These are phyloP conservation scores for Yamadazyma atlantica DNA, from an alignment of 1,139 yeast genomes.

Conservation along the genomic window DNA sequence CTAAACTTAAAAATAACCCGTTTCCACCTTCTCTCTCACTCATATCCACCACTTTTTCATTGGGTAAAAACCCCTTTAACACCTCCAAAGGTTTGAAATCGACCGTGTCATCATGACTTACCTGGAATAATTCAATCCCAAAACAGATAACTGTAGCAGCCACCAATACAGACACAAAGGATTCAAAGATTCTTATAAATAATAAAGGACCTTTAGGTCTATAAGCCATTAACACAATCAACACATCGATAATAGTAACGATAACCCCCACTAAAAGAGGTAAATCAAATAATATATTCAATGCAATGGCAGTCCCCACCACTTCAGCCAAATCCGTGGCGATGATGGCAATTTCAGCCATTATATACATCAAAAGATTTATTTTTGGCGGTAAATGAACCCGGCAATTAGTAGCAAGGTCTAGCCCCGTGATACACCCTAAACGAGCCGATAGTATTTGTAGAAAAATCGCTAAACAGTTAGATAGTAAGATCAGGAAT, in stretches of 20 bases:
- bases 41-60: conserved; percentile 58
- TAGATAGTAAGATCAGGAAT: conserved; percentile 78
- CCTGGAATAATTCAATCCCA: conserved; percentile 71
- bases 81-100: conserved; percentile 57
- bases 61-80: conserved; percentile 76
- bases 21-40: conserved; percentile 59
- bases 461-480: conserved; percentile 81
- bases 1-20: conserved; percentile 84
- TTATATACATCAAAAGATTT: conserved; percentile 61
- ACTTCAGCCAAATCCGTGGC: conserved; percentile 95
- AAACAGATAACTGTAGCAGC: conserved; percentile 84
- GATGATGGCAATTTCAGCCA: conserved; percentile 86
- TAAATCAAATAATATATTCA: conserved; percentile 73
- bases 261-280: conserved; percentile 81
- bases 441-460: conserved; percentile 83
- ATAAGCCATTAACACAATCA: conserved; percentile 83
- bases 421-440: conserved; percentile 90
- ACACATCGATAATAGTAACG: conserved; percentile 79
- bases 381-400: conserved; percentile 64
- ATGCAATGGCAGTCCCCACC: conserved; percentile 88
- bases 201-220: conserved; percentile 83
- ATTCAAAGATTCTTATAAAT: conserved; percentile 77
- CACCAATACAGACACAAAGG: conserved; percentile 74
- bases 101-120: conserved; percentile 50
- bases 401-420: conserved; percentile 83